phyloP scores from a whole-genome alignment of 805 yeast species.

The Candida ovalis region DNA sequence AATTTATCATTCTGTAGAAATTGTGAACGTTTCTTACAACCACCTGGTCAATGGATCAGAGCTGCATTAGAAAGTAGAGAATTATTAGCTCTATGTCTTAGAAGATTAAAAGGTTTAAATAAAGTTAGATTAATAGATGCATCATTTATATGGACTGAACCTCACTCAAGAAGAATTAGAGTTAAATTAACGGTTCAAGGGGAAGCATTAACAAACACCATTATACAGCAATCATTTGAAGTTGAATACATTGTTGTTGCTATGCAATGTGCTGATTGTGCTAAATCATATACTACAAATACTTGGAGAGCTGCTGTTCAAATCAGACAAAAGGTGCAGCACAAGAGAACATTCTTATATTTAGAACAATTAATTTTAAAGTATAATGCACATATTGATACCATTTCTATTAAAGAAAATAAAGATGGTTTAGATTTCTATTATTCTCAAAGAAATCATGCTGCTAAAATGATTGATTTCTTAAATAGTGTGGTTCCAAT shows the following conservation, averaged over 20 bases:
- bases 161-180: conserved; percentile 93
- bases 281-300: conserved; percentile 91
- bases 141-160: conserved; percentile 97
- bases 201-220: conserved; percentile 88
- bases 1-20: conserved; percentile 92
- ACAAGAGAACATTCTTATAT: conserved; percentile 93
- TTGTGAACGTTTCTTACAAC: conserved; percentile 94
- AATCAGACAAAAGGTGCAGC: conserved; percentile 95
- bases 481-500: conserved; percentile 80
- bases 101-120: conserved; percentile 81
- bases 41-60: conserved; percentile 89
- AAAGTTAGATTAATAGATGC: conserved; percentile 91
- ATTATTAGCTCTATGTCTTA: conserved; percentile 81
- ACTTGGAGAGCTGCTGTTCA: conserved; percentile 99
- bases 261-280: conserved; percentile 98
- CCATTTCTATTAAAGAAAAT: conserved; percentile 88
- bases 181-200: conserved; percentile 94
- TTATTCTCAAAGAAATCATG: conserved; percentile 85
- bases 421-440: conserved; percentile 95
- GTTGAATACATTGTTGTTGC: conserved; percentile 92
- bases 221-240: conserved; percentile 90
- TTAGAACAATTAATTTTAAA: conserved; percentile 92
- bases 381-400: conserved; percentile 90
- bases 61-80: conserved; percentile 93
- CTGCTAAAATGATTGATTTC: conserved; percentile 91